phyloP scores from a whole-genome alignment of 129 eudicot species.

The Centrapalus pauciflorus region DNA sequence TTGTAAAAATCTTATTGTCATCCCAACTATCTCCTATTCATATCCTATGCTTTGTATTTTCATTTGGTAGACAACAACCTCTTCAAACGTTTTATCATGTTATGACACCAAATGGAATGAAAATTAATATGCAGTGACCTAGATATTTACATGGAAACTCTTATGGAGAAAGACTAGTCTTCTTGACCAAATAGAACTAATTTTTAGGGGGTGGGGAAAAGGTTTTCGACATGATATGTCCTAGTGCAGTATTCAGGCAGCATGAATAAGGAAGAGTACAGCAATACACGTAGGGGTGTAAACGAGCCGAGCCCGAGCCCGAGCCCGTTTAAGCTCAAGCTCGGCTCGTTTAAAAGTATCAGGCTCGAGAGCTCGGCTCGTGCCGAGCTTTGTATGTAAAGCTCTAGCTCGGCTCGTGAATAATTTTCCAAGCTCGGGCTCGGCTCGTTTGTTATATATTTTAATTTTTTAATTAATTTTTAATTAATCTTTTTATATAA shows the following conservation, averaged over 20 bases:
- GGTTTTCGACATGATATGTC: background rate
- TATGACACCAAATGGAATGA: background rate
- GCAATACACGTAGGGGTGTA: too few relatives aligned
- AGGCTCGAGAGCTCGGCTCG: too few relatives aligned
- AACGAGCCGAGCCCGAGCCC: too few relatives aligned
- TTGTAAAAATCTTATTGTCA: slow-evolving; percentile 8
- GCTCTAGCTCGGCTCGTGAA: too few relatives aligned
- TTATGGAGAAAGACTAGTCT: background rate
- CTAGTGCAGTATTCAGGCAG: background rate
- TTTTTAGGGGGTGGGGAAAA: background rate
- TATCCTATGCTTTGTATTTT: slow-evolving; percentile 7
- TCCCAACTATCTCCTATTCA: slow-evolving; percentile 26
- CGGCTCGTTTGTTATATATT: too few relatives aligned
- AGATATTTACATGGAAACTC: background rate
- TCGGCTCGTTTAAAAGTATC: too few relatives aligned
- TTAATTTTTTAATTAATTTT: too few relatives aligned
- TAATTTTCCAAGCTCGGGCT: too few relatives aligned
- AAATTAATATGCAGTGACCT: background rate
- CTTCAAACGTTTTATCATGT: background rate
- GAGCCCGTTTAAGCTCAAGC: too few relatives aligned
- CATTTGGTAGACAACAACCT: background rate
- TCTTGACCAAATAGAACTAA: background rate
- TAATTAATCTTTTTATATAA: too few relatives aligned
- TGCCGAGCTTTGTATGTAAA: too few relatives aligned
- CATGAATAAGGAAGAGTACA: background rate